Evolutionary conservation across 2,329 filamentous ascomycete species (phyloP).

Genomic region (Pestalotiopsis sp.): DNA sequence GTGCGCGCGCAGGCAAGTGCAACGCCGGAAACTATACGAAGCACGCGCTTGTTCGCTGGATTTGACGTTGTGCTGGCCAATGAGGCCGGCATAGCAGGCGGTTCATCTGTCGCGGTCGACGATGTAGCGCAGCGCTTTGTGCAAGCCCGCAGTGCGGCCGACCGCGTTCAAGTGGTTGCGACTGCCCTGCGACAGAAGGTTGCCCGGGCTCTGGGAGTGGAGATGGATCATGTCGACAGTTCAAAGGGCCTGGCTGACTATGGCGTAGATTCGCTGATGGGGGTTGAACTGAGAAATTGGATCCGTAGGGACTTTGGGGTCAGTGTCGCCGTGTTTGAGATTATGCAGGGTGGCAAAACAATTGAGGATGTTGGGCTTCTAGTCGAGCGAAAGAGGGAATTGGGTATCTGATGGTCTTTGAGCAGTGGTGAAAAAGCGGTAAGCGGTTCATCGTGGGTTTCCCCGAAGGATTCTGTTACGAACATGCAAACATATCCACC

Average conservation of each 20-base stretch:
- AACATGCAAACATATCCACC: too few relatives aligned
- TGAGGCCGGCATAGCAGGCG: background rate
- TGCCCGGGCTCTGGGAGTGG: conserved; percentile 16
- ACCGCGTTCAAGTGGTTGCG: conserved; percentile 8
- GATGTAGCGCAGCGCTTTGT: background rate
- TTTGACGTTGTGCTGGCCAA: background rate
- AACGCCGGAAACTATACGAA: background rate
- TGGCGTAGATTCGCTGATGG: conserved; percentile 29
- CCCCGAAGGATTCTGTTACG: background rate
- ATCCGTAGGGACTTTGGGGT: conserved; percentile 12
- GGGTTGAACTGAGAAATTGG: conserved; percentile 30
- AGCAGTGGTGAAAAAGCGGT: background rate
- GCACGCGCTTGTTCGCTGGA: background rate
- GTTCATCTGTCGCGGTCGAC: background rate
- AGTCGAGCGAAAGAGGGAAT: background rate
- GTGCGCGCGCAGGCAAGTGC: background rate
- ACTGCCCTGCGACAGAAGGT: conserved; percentile 16
- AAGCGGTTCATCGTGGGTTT: background rate
- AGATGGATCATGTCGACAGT: conserved; percentile 19
- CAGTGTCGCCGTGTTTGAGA: conserved; percentile 1
- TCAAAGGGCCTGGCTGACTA: conserved; percentile 22
- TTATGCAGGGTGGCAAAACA: background rate
- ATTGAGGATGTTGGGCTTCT: background rate
- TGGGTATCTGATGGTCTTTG: background rate
- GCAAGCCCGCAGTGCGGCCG: background rate